phyloP scores from a whole-genome alignment of 1,139 yeast species.

The Williopsis jadinii region DNA sequence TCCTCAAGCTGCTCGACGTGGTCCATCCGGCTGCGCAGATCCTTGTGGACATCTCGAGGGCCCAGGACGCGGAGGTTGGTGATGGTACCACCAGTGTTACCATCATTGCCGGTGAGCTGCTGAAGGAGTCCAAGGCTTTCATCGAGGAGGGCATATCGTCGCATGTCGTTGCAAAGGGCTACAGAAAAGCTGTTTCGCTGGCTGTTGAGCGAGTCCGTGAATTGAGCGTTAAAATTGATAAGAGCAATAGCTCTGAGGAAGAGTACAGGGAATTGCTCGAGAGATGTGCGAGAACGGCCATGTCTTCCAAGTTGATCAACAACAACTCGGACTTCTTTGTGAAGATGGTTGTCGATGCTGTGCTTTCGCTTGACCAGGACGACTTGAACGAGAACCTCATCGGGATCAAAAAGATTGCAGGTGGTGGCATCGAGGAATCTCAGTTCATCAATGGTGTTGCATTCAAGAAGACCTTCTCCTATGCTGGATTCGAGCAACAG shows the following conservation, averaged over 20 bases:
- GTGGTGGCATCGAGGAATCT: conserved; percentile 96
- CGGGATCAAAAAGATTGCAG: conserved; percentile 92
- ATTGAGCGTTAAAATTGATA: conserved; percentile 62
- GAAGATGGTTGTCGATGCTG: conserved; percentile 95
- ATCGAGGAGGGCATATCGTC: conserved; percentile 96
- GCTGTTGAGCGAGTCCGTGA: conserved; percentile 72
- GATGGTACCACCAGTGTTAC: conserved; percentile 98
- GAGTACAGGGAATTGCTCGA: conserved; percentile 64
- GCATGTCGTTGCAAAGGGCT: conserved; percentile 82
- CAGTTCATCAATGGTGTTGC: conserved; percentile 90
- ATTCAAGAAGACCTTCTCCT: conserved; percentile 91
- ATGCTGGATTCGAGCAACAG: conserved; percentile 98
- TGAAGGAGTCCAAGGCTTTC: conserved; percentile 83
- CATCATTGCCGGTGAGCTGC: conserved; percentile 85
- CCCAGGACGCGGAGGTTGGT: conserved; percentile 99
- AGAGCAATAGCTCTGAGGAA: conserved; percentile 28
- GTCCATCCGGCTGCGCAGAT: conserved; percentile 98
- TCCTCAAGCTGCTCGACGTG: conserved; percentile 82
- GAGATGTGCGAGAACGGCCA: conserved; percentile 94
- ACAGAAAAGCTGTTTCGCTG: conserved; percentile 70
- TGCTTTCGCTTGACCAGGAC: conserved; percentile 72
- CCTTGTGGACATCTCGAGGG: conserved; percentile 87
- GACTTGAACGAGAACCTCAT: conserved; percentile 85
- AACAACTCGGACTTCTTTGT: conserved; percentile 86
- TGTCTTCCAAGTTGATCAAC: conserved; percentile 90